Percentiles rank a stretch among this genome's conserved stretches.
These are phyloP conservation scores for Pyrrhoderma noxium DNA, from an alignment of 1,284 basidiomycete species.

Conservation along the genomic window DNA sequence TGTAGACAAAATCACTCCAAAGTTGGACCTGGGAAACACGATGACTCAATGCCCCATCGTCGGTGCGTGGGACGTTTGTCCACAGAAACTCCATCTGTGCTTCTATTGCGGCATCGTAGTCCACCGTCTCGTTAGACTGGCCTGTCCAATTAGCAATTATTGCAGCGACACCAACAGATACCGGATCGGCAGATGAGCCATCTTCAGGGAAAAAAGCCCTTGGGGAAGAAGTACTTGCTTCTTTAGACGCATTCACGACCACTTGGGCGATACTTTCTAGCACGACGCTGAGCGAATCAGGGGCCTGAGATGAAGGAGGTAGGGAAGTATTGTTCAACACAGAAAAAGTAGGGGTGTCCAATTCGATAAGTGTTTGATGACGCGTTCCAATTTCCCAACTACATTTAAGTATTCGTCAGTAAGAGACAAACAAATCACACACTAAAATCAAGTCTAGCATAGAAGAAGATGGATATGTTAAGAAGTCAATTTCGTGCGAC, in stretches of 20 bases:
- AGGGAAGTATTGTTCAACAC: conserved; percentile 42
- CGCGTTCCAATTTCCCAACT: conserved; percentile 85
- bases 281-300: conserved; percentile 35
- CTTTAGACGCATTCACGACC: conserved; percentile 38
- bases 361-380: conserved; percentile 64
- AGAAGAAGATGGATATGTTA: no score
- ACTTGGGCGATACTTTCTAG: conserved; percentile 50
- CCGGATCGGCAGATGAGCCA: conserved; percentile 75
- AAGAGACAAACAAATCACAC: background rate
- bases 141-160: conserved; percentile 73
- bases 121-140: conserved; percentile 32
- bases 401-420: conserved; percentile 1
- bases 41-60: conserved; percentile 79
- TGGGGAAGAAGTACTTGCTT: conserved; percentile 31
- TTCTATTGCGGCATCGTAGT: conserved; percentile 61
- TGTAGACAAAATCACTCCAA: conserved; percentile 74
- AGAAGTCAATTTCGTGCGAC: no score
- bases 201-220: conserved; percentile 47
- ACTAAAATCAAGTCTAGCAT: no score
- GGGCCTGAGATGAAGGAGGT: conserved; percentile 27
- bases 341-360: conserved; percentile 54
- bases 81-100: conserved; percentile 71
- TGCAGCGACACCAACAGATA: conserved; percentile 74
- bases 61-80: conserved; percentile 55
- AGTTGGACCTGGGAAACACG: conserved; percentile 57